Base-by-base conservation (phyloP, 164 flowering plant species). In the Warburgia ugandensis region DNA sequence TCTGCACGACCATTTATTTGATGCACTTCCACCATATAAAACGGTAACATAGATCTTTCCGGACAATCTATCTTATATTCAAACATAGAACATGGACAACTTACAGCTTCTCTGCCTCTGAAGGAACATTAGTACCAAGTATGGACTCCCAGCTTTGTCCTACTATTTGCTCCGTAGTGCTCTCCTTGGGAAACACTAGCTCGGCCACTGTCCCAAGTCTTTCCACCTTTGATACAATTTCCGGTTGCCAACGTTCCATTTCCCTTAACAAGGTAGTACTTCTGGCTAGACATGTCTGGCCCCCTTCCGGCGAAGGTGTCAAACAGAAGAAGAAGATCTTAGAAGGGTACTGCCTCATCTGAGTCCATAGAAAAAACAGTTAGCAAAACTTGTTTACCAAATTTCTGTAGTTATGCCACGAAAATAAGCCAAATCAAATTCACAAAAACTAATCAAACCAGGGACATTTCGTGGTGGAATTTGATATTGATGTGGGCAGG, bases 381-480 rank as follows among this genome's bases (percentile, higher is more conserved):
- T n/a, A n/a, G n/a, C n/a, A n/a, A n/a, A n/a, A n/a, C n/a, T n/a
- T n/a, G n/a, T n/a, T n/a, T n/a, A n/a, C n/a, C n/a, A n/a, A n/a
- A n/a, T n/a, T n/a, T n/a, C n/a, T n/a, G n/a, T n/a, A n/a, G n/a
- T n/a, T n/a, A n/a, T n/a, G n/a, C n/a, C n/a, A n/a, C n/a, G n/a
- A n/a, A n/a, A n/a, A n/a, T n/a, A n/a, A n/a, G n/a, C n/a, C n/a
- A n/a, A n/a, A n/a, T n/a, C n/a, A n/a, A n/a, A n/a, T n/a, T n/a
- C n/a, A n/a, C n/a, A n/a, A n/a, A n/a, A n/a, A n/a, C n/a, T n/a
- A n/a, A n/a, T n/a, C n/a, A n/a, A 14, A 37, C 41, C 41, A 37
- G 41, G n/a, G 41, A 37, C 41, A 37, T 37, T 11, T 37, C 41
- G n/a, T 37, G 41, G 16, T 37, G 41, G n/a, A 37, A 37, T 37